Evolutionary conservation across 495 filamentous ascomycete genomes (phyloP), one percentile per base, ranked within the genome.

Genomic region (Talaromyces wortmannii): DNA sequence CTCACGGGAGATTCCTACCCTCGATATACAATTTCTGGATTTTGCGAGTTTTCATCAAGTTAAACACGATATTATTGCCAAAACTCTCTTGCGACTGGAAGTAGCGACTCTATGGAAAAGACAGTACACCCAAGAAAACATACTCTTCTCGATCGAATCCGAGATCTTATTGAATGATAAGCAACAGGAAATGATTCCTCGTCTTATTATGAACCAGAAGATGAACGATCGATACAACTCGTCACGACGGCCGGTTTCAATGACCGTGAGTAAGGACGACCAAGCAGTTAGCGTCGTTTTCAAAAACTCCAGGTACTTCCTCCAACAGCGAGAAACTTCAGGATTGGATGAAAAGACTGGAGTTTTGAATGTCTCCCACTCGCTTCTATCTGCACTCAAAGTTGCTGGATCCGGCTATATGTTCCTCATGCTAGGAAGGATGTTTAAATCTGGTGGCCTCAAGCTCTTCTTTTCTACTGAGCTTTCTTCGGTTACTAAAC

Each of bases 211-310:
- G 5, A 61, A 59, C 15, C 10, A 13, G 6, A 33, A 47, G 7
- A 53, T 60, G 15, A 77, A 76, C 50, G 61, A 71, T 49, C 60
- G 73, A 42, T 70, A 75, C 36, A 77, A 76, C 45, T 71, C 74
- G 2, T 43, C 54, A 0, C 63, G 62, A 40, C 62, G 71, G 33
- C 66, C 50, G 55, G 72, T 49, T 31, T 23, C 15, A 5, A 31
- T 13, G 23, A 17, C 7, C 23, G 23, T 31, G 5, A 42, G 13
- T 13, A 42, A 13, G 13, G 36, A 42, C 13, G 13, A 42, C 36
- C 36, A 42, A 13, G 7, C 13, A 13, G 13, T 13, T 7, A 7
- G 36, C 36, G 36, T 42, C 7, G 36, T 42, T 13, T 42, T 42
- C 13, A 7, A 7, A 42, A 13, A 42, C 7, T 7, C 36, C 7